A percentile compares a stretch with the other conserved stretches of the same genome.
Evolutionary conservation across 108 stramenopile species (phyloP).

Genomic region (Schizochytrium sp.): DNA sequence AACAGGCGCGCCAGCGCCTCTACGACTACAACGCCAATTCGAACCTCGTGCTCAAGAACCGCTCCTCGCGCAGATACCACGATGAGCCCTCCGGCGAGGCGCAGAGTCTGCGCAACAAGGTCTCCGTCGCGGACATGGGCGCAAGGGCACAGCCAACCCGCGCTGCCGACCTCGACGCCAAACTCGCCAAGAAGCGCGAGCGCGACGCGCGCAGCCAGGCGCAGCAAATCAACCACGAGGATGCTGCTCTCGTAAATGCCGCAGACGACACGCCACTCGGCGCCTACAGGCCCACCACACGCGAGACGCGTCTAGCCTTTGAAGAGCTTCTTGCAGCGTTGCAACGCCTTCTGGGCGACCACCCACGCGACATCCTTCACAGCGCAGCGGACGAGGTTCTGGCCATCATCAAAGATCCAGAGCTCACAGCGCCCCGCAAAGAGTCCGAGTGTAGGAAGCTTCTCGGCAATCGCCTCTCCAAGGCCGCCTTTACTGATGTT

Average conservation of each 20-base stretch:
- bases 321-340: slow-evolving; percentile 60
- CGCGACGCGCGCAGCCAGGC: neutral
- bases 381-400: slow-evolving; percentile 90
- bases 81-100: slow-evolving; percentile 6
- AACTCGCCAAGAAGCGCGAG: neutral
- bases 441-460: slow-evolving; percentile 63
- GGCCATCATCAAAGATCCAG: slow-evolving; percentile 63
- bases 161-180: neutral
- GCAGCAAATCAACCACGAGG: neutral
- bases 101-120: neutral
- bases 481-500: slow-evolving; percentile 63
- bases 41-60: slow-evolving; percentile 21
- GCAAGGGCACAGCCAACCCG: neutral
- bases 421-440: slow-evolving; percentile 64
- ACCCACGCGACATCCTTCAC: slow-evolving; percentile 69
- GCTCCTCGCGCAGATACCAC: neutral
- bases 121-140: neutral
- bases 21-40: slow-evolving; percentile 29
- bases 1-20: slow-evolving; percentile 22
- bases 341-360: slow-evolving; percentile 65
- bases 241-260: neutral
- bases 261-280: neutral
- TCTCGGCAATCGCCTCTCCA: slow-evolving; percentile 61
- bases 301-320: slow-evolving; percentile 57
- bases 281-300: slow-evolving; percentile 64